Evolutionary conservation across 192 early-diverging fungal genomes (phyloP), one percentile per base, ranked within the genome.

Genomic region (Polychytrium aggregatum): DNA sequence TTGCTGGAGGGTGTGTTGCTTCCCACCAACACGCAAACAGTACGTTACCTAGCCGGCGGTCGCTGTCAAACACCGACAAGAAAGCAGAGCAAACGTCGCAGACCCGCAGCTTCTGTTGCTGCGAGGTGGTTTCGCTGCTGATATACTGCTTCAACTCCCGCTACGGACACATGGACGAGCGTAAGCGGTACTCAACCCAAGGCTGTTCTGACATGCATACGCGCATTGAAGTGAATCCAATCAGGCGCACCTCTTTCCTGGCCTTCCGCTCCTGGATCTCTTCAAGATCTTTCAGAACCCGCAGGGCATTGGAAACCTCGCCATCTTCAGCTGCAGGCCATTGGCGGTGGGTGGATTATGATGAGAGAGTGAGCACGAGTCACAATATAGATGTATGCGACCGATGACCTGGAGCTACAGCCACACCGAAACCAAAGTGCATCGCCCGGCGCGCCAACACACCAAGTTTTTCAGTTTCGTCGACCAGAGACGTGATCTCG

Each of bases 11-110:
- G n/a, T n/a, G n/a, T n/a, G n/a, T n/a, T n/a, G n/a, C n/a, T n/a
- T n/a, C n/a, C n/a, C n/a, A n/a, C n/a, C n/a, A n/a, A n/a, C n/a
- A n/a, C n/a, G n/a, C n/a, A n/a, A 42, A 13, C 11, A n/a, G 26
- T 28, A 20, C 40, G 14, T 41, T 43, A 30, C 54, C 60, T 37
- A 65, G 54, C 44, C 73, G 55, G 33, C 71, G 42, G 57, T 76
- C 71, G 27, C 59, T 65, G 37, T 76, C 74, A 46, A 61, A 71
- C 8, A 67, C 59, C 3, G 67, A 71, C 29, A 76, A 52, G 53
- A 64, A 71, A 21, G 74, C 70, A 36, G 64, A 66, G 51, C 74
- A 76, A 4, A 67, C 53, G 25, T 76, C 74, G 54, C 74, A 76
- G 2, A 76, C 74, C 3, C 74, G 71, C 14, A 76, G 59, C 46